Percentiles rank a stretch among this genome's conserved stretches.
phyloP scores from a whole-genome alignment of 768 basidiomycete genomes.

The Bullera alba region DNA sequence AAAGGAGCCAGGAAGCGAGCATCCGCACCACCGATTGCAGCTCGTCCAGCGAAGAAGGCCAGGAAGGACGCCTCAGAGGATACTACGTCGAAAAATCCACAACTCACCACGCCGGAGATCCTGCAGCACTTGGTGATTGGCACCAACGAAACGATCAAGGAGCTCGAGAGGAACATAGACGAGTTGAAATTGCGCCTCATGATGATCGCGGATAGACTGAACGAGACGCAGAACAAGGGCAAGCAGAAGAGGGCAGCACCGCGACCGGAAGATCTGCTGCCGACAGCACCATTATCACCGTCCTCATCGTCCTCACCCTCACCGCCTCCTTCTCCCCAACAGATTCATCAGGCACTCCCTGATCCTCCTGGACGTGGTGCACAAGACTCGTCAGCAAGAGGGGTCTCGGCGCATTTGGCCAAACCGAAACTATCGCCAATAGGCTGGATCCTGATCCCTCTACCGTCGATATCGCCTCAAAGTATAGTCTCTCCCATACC shows the following conservation, averaged over 20 bases:
- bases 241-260: not conserved
- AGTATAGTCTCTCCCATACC: slow-evolving; percentile 38
- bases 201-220: slow-evolving; percentile 22
- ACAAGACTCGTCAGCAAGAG: not conserved
- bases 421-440: slow-evolving; percentile 6
- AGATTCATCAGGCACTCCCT: not conserved
- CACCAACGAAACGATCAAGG: slow-evolving; percentile 43
- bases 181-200: slow-evolving; percentile 26
- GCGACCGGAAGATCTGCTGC: slow-evolving; percentile 4
- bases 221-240: slow-evolving; percentile 1
- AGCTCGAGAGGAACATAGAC: slow-evolving; percentile 33
- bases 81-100: not conserved
- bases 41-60: no score
- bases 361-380: not conserved
- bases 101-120: slow-evolving; percentile 19
- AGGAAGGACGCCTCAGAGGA: no score
- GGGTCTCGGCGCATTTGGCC: not conserved
- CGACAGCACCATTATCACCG: slow-evolving; percentile 13
- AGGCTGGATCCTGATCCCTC: slow-evolving; percentile 33
- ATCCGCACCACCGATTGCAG: no score
- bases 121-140: slow-evolving; percentile 36
- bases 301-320: not conserved
- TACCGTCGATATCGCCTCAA: slow-evolving; percentile 35
- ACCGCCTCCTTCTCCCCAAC: not conserved
- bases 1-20: not conserved